Conservation (phyloP, 192 early-diverging fungal species). For the Coemansia sp. region DNA sequence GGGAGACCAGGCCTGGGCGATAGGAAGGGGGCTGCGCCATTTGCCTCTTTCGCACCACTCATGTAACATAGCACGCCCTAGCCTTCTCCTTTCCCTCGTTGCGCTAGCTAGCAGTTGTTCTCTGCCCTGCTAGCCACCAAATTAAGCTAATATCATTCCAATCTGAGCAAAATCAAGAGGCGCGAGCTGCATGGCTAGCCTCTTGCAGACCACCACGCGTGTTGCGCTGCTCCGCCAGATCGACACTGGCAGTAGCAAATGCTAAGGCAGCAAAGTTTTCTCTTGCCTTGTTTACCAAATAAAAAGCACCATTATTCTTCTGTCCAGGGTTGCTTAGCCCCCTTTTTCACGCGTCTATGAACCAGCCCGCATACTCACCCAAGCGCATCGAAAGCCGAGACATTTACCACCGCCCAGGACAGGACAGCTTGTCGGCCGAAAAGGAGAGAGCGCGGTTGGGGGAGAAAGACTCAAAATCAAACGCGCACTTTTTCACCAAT, state of each 20-base stretch:
- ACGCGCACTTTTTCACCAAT: conserved; percentile 34
- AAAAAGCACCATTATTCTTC: neutral
- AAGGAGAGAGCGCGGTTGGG: conserved; percentile 27
- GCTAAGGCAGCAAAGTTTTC: neutral
- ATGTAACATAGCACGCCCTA: neutral
- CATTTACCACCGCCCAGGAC: conserved; percentile 46
- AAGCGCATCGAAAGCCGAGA: conserved; percentile 43
- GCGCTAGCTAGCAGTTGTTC: neutral
- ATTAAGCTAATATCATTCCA: neutral
- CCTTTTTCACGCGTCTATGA: conserved; percentile 28
- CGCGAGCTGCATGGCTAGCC: neutral
- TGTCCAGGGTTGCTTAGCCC: neutral
- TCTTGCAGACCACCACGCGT: neutral
- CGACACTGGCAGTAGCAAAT: neutral
- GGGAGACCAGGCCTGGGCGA: neutral
- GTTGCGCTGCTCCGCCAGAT: neutral
- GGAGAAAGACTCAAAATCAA: conserved; percentile 10
- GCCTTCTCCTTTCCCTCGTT: neutral
- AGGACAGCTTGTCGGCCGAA: conserved; percentile 38
- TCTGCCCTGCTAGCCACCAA: neutral
- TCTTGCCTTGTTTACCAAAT: neutral
- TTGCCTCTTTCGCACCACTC: neutral
- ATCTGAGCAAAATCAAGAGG: neutral
- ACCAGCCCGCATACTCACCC: conserved; percentile 20
- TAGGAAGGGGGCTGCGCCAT: neutral